Percentiles rank a stretch among this genome's conserved stretches.
phyloP scores from a whole-genome alignment of 2,329 filamentous ascomycete species.

The Fusarium hostae region DNA sequence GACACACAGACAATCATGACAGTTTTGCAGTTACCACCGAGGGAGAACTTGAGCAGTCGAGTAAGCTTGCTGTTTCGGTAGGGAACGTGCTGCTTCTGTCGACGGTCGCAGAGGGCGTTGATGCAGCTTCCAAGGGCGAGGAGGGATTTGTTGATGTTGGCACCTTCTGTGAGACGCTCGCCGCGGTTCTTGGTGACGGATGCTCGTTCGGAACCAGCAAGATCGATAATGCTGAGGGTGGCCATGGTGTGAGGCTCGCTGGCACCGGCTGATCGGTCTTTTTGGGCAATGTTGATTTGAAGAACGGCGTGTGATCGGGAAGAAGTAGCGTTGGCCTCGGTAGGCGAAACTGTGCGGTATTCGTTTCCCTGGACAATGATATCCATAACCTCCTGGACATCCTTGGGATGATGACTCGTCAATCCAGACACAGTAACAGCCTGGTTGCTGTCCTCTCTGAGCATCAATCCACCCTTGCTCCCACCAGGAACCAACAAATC shows the following conservation, averaged over 20 bases:
- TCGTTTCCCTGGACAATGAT: constrained; percentile 98
- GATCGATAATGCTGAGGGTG: constrained; percentile 96
- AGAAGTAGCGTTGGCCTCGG: constrained; percentile 96
- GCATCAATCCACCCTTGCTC: constrained; percentile 85
- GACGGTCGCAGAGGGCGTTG: constrained; percentile 94
- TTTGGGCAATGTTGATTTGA: constrained; percentile 95
- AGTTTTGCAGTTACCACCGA: constrained; percentile 97
- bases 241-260: constrained; percentile 98
- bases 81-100: constrained; percentile 92
- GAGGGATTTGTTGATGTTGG: constrained; percentile 99
- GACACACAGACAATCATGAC: constrained; percentile 99
- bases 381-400: constrained; percentile 98
- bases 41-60: constrained; percentile 92
- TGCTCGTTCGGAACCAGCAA: constrained; percentile 94
- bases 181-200: constrained; percentile 97
- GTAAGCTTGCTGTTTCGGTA: constrained; percentile 99
- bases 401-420: constrained; percentile 88
- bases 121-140: constrained; percentile 96
- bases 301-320: constrained; percentile 97
- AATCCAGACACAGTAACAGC: constrained; percentile 90
- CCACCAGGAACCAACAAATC: constrained; percentile 87
- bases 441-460: constrained; percentile 94
- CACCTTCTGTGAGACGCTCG: constrained; percentile 89
- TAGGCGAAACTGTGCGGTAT: constrained; percentile 94
- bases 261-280: constrained; percentile 90